phyloP scores from a whole-genome alignment of 2,329 filamentous ascomycete genomes.

The Pyricularia pennisetigena region DNA sequence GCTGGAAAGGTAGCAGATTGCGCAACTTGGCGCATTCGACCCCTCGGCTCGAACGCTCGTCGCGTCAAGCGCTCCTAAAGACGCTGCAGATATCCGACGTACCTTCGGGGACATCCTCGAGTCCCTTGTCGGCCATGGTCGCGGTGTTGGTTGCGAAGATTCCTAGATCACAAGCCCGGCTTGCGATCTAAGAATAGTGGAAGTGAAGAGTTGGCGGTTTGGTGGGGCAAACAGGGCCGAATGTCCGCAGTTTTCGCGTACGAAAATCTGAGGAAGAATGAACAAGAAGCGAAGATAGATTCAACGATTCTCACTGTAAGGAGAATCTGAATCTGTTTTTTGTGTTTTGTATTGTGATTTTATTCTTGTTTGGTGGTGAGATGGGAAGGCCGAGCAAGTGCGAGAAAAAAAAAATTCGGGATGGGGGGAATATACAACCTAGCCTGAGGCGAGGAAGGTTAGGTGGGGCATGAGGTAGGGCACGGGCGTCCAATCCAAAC shows the following conservation, averaged over 20 bases:
- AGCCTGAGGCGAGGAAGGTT: constrained; percentile 2
- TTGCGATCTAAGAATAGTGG: constrained; percentile 56
- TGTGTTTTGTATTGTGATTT: constrained; percentile 1
- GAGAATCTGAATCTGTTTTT: constrained; percentile 5
- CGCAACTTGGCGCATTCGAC: constrained; percentile 1
- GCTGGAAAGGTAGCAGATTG: not conserved
- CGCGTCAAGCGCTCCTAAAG: not conserved
- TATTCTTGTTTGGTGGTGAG: constrained; percentile 6
- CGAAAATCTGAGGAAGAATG: constrained; percentile 9
- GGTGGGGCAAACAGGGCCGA: constrained; percentile 24
- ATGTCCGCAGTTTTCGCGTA: constrained; percentile 24
- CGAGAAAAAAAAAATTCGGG: constrained; percentile 7
- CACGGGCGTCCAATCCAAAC: constrained; percentile 6
- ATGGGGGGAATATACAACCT: constrained; percentile 3
- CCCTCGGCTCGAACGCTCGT: not conserved
- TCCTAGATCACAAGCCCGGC: constrained; percentile 69
- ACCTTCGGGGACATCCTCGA: constrained; percentile 96
- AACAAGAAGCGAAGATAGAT: constrained; percentile 4
- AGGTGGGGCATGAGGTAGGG: constrained; percentile 5
- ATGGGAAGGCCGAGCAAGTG: constrained; percentile 5
- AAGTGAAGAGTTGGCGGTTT: constrained; percentile 20
- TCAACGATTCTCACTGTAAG: constrained; percentile 4
- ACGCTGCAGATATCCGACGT: constrained; percentile 31
- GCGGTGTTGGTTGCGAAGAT: constrained; percentile 49
- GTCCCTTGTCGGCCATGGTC: constrained; percentile 99